Conservation (phyloP, 805 yeast species). For the Tetrapisispora fleetii region DNA sequence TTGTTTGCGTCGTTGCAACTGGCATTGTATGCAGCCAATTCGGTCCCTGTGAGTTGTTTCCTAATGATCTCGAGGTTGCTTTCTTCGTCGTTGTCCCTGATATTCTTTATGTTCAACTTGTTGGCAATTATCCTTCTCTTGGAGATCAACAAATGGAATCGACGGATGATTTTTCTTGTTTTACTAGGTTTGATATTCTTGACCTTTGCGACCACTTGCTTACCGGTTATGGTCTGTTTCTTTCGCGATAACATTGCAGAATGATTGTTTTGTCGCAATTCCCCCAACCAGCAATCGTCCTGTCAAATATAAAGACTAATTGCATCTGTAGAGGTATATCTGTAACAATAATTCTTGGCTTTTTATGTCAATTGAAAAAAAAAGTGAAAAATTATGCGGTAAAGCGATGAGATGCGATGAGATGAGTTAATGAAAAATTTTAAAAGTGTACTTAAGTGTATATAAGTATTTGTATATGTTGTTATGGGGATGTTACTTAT, state of each 20-base stretch:
- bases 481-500: background rate
- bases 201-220: conserved; percentile 22
- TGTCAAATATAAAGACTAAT: too few relatives aligned
- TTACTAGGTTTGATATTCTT: conserved; percentile 50
- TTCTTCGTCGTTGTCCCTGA: conserved; percentile 11
- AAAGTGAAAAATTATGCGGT: conserved; percentile 1
- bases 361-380: background rate
- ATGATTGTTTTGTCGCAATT: background rate
- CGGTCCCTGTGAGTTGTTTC: background rate
- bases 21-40: background rate
- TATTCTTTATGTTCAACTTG: conserved; percentile 19
- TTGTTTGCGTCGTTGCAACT: background rate
- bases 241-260: conserved; percentile 18
- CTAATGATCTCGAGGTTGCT: conserved; percentile 18
- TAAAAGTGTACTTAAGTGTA: too few relatives aligned
- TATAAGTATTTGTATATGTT: background rate
- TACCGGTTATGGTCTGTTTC: conserved; percentile 30
- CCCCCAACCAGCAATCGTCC: too few relatives aligned
- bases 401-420: conserved; percentile 17
- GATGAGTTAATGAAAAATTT: conserved; percentile 3
- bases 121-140: conserved; percentile 36
- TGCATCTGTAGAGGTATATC: too few relatives aligned
- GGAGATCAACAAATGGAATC: conserved; percentile 65
- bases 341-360: background rate
- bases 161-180: conserved; percentile 66